Evolutionary conservation across 768 basidiomycete species (phyloP), one percentile per base, ranked within the genome.

Genomic region (Suillus discolor): DNA sequence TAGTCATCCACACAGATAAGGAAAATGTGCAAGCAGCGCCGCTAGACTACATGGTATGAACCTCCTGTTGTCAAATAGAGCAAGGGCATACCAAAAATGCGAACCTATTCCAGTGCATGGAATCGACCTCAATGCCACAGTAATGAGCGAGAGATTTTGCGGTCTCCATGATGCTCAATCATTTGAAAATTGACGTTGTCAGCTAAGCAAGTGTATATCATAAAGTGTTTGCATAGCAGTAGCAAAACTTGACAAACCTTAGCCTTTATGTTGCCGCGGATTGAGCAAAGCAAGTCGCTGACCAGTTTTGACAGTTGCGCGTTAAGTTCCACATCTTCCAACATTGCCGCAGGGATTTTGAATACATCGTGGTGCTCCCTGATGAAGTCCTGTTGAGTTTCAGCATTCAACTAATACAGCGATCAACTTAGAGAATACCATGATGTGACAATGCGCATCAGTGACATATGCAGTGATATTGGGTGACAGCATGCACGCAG

Each of bases 121-220:
- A 41, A 18, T 65, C 23, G 4, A 65, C 44, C 47, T 65, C 64
- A 36, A 65, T 65, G n/a, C 42, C 42, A 18, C 42, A 62, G 20
- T n/a, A 38, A 61, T 47, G 23, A 15, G 63, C n/a, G 8, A 57
- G 39, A 3, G 47, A 44, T 20, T 62, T 61, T 6, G 47, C 15
- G 0, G 61, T 53, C 15, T 65, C 65, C 41, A 62, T 62, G 11
- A 65, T 65, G 16, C 53, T 65, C 23, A 18, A 34, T 23, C 42
- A 13, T 53, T 51, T 67, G 23, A 20, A 0, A 34, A 61, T 39
- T n/a, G 63, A 65, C 1, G 42, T 8, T 51, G 25, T 31, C 31
- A 54, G 31, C 53, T 54, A 18, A 54, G 28, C 18, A 11, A 34
- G 42, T 42, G 6, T 42, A 42, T 42, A 16, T 54, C 18, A 31